A percentile compares a stretch with the other conserved stretches of the same genome.
These are phyloP conservation scores for Paecilomyces variotii DNA, from an alignment of 2,329 filamentous ascomycete species.

Conservation along the genomic window DNA sequence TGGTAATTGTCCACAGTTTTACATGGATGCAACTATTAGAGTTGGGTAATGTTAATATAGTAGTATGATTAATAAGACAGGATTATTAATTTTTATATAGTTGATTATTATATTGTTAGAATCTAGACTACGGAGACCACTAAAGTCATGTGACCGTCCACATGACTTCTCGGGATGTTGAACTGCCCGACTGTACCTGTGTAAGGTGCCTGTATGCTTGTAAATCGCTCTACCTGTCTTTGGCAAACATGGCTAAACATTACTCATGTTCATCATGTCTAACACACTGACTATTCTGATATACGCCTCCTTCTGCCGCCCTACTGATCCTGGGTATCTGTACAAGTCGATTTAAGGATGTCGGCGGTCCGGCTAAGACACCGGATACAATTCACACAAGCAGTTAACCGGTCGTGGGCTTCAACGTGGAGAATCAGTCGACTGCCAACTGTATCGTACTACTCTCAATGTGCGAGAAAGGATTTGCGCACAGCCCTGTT, in stretches of 20 bases:
- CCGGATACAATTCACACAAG: background rate
- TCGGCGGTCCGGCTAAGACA: background rate
- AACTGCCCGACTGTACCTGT: background rate
- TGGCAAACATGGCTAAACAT: background rate
- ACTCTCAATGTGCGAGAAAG: constrained; percentile 4
- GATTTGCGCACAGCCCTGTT: constrained; percentile 38
- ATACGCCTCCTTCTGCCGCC: background rate
- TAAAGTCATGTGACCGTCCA: background rate
- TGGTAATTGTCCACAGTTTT: no score
- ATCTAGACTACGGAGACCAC: no score
- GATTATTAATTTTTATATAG: no score
- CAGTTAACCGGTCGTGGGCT: background rate
- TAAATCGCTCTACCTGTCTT: background rate
- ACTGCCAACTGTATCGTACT: background rate
- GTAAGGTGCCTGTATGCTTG: background rate
- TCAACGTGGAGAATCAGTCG: background rate
- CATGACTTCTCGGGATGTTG: background rate
- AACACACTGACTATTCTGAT: background rate
- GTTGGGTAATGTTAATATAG: no score
- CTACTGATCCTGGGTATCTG: background rate
- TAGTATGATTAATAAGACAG: no score
- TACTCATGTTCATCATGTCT: background rate
- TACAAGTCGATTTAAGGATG: background rate
- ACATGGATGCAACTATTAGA: no score
- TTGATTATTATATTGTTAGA: no score